These are phyloP conservation scores for Metrosideros polymorpha DNA, from an alignment of 441 rosid species.

Conservation along the genomic window DNA sequence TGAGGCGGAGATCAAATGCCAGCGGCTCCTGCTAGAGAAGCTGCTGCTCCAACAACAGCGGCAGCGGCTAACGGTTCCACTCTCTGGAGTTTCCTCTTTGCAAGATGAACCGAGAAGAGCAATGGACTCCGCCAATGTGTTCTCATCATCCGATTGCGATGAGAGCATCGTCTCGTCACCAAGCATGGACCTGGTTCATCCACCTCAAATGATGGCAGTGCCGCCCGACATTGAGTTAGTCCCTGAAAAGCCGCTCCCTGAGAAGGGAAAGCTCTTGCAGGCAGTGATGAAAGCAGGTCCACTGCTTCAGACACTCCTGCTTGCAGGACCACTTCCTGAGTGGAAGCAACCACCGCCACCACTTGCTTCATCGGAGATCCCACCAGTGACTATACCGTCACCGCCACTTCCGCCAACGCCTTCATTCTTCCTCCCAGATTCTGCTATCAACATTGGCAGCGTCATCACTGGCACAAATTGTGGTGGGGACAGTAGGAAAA, in stretches of 20 bases:
- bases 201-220: conserved; percentile 5
- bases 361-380: conserved; percentile 20
- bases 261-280: conserved; percentile 20
- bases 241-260: conserved; percentile 3
- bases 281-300: conserved; percentile 22
- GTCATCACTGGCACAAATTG: conserved; percentile 11
- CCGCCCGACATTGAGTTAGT: background rate
- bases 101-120: conserved; percentile 40
- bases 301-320: conserved; percentile 15
- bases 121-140: conserved; percentile 34
- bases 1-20: conserved; percentile 39
- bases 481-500: conserved; percentile 54
- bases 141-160: conserved; percentile 73
- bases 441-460: conserved; percentile 6
- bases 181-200: conserved; percentile 23
- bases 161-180: conserved; percentile 88
- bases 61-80: conserved; percentile 19
- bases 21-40: conserved; percentile 32
- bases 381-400: conserved; percentile 10
- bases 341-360: conserved; percentile 57
- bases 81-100: conserved; percentile 51
- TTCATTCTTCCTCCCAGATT: background rate
- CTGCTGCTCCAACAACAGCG: conserved; percentile 22
- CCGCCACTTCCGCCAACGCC: background rate
- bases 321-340: conserved; percentile 19